Evolutionary conservation across 371 early-diverging fungal species (phyloP).

Genomic region (Furculomyces boomerangus): DNA sequence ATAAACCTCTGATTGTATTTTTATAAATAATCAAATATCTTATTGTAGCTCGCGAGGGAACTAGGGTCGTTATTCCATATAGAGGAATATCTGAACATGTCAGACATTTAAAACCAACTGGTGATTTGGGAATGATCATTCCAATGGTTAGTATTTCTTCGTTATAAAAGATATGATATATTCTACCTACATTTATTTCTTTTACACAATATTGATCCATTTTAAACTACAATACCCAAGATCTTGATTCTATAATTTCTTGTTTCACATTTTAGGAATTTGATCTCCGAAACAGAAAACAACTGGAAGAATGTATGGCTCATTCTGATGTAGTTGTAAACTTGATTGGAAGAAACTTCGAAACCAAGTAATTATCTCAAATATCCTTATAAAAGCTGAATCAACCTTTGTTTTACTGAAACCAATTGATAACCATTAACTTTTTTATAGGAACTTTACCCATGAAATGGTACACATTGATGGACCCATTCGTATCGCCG

Average conservation of each 20-base stretch:
- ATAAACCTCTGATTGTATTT: too few species aligned
- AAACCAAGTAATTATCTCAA: constrained; percentile 36
- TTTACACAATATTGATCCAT: too few species aligned
- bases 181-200: neutral
- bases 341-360: constrained; percentile 78
- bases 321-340: constrained; percentile 92
- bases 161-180: neutral
- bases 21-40: too few species aligned
- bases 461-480: constrained; percentile 72
- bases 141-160: constrained; percentile 27
- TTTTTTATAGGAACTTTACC: constrained; percentile 45
- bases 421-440: neutral
- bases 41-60: constrained; percentile 42
- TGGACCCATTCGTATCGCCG: constrained; percentile 66
- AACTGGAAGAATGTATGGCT: constrained; percentile 62
- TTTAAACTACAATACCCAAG: neutral
- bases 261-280: constrained; percentile 30
- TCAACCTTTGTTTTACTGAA: neutral
- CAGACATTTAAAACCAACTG: constrained; percentile 76
- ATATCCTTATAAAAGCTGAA: neutral
- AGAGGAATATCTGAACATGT: constrained; percentile 68
- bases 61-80: constrained; percentile 80
- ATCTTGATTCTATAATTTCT: neutral
- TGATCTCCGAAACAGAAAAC: constrained; percentile 69
- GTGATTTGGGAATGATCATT: constrained; percentile 88